Conservation (phyloP, 345 rosid genomes). For the Corchorus olitorius region DNA sequence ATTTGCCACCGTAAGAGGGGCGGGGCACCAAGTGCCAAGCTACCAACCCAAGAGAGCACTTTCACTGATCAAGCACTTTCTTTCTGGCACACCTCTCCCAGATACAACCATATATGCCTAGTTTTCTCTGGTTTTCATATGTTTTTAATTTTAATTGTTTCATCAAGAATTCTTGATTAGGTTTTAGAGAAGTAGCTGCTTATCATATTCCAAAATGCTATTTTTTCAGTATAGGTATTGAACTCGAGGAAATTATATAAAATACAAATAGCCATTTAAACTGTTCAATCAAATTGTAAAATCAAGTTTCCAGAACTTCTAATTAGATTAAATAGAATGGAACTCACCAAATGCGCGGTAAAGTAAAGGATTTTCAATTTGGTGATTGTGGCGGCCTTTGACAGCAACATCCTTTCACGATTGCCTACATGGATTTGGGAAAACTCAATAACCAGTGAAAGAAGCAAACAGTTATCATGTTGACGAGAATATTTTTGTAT, state of each 20-base stretch:
- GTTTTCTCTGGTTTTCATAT: slow-evolving; percentile 17
- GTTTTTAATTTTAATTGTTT: slow-evolving; percentile 5
- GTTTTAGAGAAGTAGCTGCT: neutral
- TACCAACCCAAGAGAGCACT: slow-evolving; percentile 82
- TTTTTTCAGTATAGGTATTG: neutral
- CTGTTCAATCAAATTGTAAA: neutral
- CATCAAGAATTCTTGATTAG: neutral
- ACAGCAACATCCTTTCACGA: no score
- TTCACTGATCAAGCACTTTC: slow-evolving; percentile 65
- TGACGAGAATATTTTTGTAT: neutral
- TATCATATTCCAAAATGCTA: neutral
- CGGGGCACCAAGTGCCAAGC: slow-evolving; percentile 93
- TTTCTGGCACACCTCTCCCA: slow-evolving; percentile 67
- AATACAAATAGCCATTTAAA: no score
- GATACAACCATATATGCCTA: slow-evolving; percentile 37
- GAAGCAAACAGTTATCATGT: neutral
- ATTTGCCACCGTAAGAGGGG: slow-evolving; percentile 79
- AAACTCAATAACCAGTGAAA: neutral
- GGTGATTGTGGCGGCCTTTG: neutral
- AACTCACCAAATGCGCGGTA: neutral
- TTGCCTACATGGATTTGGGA: neutral
- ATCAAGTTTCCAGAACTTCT: neutral
- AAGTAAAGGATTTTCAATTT: neutral
- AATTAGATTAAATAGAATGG: neutral
- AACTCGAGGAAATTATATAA: neutral